Base-by-base conservation (phyloP, 495 filamentous ascomycete species). In the Aspergillus incahuasiensis region DNA sequence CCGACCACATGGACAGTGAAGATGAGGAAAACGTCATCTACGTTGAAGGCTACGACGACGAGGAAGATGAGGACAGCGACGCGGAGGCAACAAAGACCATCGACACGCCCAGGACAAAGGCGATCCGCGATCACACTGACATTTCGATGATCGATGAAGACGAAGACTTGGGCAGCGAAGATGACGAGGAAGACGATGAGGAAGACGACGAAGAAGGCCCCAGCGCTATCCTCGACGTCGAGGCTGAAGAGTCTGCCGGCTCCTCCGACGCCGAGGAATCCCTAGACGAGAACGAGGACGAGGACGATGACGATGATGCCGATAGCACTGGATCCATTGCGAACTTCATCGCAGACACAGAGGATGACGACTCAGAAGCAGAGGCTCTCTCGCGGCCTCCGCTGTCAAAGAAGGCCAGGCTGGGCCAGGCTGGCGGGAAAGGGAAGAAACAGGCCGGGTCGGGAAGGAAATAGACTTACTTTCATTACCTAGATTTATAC, bases 1-100 rank as follows among this genome's bases (percentile, higher is more conserved):
- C 64, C n/a, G 78, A 76, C 30, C 71, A 46, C 57, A 78, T 62
- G 77, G 82, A 56, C 71, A 85, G 84, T 32, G 88, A 87, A 1
- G 86, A 87, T n/a, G 80, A 86, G 47, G 86, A 89, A 12, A 86
- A 79, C 21, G 81, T 96, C 1, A 84, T 96, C 25, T 97, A 95
- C 61, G 87, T 96, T 4, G 92, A 96, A 67, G 90, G 90, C 1
- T 78, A 90, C 56, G 73, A 79, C 20, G 69, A 72, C 21, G 75
- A 78, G 24, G 78, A 82, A 6, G 74, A 74, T 11, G 71, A 77
- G 34, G 74, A 75, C 34, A 71, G 73, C 59, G 73, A 76, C 20
- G 64, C 60, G 19, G 72, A 73, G 35, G 58, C 62, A 21, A 48
- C 54, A 39, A 68, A 66, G 57, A 55, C 54, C 55, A 53, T 52